Evolutionary conservation across 83 land plant species (phyloP), one percentile per base, ranked within the genome.

Genomic region (Thuja plicata): DNA sequence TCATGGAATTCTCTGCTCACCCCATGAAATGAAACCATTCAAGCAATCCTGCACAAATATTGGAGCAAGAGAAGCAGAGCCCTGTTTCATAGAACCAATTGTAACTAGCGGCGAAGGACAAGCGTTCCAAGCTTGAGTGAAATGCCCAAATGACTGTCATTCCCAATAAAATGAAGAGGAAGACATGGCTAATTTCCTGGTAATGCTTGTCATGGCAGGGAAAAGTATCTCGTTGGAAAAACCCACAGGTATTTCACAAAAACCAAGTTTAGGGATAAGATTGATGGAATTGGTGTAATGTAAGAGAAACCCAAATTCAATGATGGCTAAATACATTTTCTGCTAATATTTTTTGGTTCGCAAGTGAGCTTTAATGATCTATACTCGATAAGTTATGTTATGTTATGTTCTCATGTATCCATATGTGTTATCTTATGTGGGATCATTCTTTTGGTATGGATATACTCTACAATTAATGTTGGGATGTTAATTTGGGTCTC

Each of bases 141-240:
- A 10, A 40, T 79, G 24, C 8, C 19, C 83, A 79, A 3, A 79
- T 32, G 43, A 48, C 52, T 48, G 52, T 48, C 52, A 48, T 48
- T 48, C 52, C 52, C 30, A 45, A 24, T 43, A 82, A 52, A 82
- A 82, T 10, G 92, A 92, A 88, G 96, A 93, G 85, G 91, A 93
- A 43, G 92, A 93, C 52, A 37, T 38, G 57, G 96, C 96, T 2
- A 89, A 91, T 55, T 94, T 94, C 74, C 86, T 94, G 21, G 90
- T 94, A 81, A 89, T 93, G 91, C 89, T 93, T 38, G 90, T 94
- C 41, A 86, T 89, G 70, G 93, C 90, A 7, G 60, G 85, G 3
- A 90, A 89, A 32, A 94, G 91, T 40, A 89, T 87, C 32, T 37
- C 46, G 27, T 48, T 17, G 38, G 50, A 15, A 48, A 45, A 4